Evolutionary conservation across 2,329 filamentous ascomycete genomes (phyloP).

Genomic region (Blumeria graminis): DNA sequence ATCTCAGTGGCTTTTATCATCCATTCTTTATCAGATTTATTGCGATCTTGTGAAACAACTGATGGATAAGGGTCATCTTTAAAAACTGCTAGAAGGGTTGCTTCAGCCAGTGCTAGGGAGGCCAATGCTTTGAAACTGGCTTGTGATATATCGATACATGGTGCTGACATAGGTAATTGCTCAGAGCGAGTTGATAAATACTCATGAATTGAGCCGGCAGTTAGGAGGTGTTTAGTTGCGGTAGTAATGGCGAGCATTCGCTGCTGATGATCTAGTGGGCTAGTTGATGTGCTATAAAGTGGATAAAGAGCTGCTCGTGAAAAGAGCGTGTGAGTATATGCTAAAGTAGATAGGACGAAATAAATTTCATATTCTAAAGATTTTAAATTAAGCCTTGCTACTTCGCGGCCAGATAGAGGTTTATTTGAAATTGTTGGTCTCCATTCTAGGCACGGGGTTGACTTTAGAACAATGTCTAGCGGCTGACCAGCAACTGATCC

Average conservation of each 20-base stretch:
- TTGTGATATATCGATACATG: slow-evolving; percentile 29
- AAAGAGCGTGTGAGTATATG: slow-evolving; percentile 45
- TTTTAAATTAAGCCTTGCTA: slow-evolving; percentile 40
- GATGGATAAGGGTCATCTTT: slow-evolving; percentile 90
- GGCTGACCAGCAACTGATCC: slow-evolving; percentile 30
- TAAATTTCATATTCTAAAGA: slow-evolving; percentile 65
- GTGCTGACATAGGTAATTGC: slow-evolving; percentile 15
- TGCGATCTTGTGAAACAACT: slow-evolving; percentile 56
- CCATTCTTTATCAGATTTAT: slow-evolving; percentile 74
- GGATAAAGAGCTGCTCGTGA: slow-evolving; percentile 50
- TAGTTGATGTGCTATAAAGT: slow-evolving; percentile 41
- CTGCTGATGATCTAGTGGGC: slow-evolving; percentile 37
- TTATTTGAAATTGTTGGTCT: slow-evolving; percentile 49
- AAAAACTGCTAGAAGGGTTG: slow-evolving; percentile 66
- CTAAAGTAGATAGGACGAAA: slow-evolving; percentile 56
- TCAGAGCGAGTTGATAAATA: slow-evolving; percentile 38
- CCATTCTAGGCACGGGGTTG: slow-evolving; percentile 51
- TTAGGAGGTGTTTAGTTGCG: slow-evolving; percentile 55
- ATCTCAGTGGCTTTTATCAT: slow-evolving; percentile 84
- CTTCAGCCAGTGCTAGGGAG: slow-evolving; percentile 57
- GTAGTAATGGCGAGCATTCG: slow-evolving; percentile 44
- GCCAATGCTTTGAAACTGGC: slow-evolving; percentile 30
- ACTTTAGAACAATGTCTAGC: slow-evolving; percentile 40
- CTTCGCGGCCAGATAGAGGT: slow-evolving; percentile 38
- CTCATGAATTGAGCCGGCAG: slow-evolving; percentile 54